Evolutionary conservation across 169 alveolate genomes (phyloP).

Genomic region (Theileria equi): DNA sequence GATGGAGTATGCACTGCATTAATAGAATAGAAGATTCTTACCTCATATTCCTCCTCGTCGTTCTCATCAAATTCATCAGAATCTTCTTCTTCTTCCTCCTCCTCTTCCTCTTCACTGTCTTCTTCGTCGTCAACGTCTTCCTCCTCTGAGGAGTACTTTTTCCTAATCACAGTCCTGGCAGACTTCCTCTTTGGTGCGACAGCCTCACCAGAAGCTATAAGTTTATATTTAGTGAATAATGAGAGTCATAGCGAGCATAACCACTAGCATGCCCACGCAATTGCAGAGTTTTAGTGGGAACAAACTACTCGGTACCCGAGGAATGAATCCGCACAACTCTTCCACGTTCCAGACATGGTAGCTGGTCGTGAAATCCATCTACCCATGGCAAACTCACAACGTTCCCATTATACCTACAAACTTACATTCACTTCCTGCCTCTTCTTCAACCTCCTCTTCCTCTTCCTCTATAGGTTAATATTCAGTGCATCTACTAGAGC

Average conservation of each 20-base stretch:
- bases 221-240: not conserved
- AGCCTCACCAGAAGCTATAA: conserved; percentile 1
- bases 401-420: too few species aligned
- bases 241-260: too few species aligned
- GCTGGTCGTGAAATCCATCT: too few species aligned
- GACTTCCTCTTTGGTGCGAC: conserved; percentile 53
- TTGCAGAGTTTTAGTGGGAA: too few species aligned
- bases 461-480: conserved; percentile 1
- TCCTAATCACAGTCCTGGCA: conserved; percentile 28
- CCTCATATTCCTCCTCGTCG: conserved; percentile 59
- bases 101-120: conserved; percentile 36
- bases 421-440: not conserved
- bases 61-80: conserved; percentile 51
- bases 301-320: too few species aligned
- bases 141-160: conserved; percentile 58
- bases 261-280: too few species aligned
- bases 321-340: too few species aligned
- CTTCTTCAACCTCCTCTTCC: conserved; percentile 11
- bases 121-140: conserved; percentile 44
- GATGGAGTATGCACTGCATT: too few species aligned
- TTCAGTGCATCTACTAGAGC: not conserved
- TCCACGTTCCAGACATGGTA: too few species aligned
- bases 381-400: too few species aligned
- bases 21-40: too few species aligned
- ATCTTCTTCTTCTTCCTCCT: conserved; percentile 67